Evolutionary conservation across 192 early-diverging fungal genomes (phyloP), one percentile per base, ranked within the genome.

Genomic region (Coemansia sp.): DNA sequence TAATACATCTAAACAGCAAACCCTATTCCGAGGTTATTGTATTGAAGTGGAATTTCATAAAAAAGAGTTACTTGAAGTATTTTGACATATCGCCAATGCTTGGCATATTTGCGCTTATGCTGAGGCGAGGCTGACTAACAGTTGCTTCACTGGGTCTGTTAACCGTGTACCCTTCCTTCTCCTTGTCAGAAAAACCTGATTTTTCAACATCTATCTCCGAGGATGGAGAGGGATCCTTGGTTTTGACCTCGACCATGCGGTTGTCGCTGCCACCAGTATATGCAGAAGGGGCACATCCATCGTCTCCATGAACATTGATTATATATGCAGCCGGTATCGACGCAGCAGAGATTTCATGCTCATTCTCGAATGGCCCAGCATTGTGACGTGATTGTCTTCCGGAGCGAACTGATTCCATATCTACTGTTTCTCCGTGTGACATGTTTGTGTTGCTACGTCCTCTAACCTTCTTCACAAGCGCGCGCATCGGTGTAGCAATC

Each of bases 401-500:
- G 4, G 21, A 11, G 17, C 23, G 53, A 11, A 24, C 21, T 22
- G 23, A 41, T 10, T 12, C 38, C 53, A 48, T 58, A 5, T 34
- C 45, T 8, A 37, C 19, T 2, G 21, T 30, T 2, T 27, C 18
- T 25, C n/a, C 17, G 39, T 15, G 12, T 5, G 12, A 14, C 2
- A 8, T 9, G 24, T 9, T 30, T 22, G 13, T 40, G 43, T 5
- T 33, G 25, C 9, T 24, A 22, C 17, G 55, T 0, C 45, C 18
- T 2, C 44, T 40, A 17, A 65, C 7, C 42, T 48, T 49, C 30
- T 39, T 65, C 30, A 27, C n/a, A 7, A 57, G 27, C 5, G 40
- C 50, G 5, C 23, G 63, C 33, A 65, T 58, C 8, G 9, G 71
- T 39, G 13, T 46, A 22, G n/a, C 41, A 7, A 30, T 59, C 41